These are phyloP conservation scores for Macrophomina tecta DNA, from an alignment of 2,329 filamentous ascomycete species.

Conservation along the genomic window DNA sequence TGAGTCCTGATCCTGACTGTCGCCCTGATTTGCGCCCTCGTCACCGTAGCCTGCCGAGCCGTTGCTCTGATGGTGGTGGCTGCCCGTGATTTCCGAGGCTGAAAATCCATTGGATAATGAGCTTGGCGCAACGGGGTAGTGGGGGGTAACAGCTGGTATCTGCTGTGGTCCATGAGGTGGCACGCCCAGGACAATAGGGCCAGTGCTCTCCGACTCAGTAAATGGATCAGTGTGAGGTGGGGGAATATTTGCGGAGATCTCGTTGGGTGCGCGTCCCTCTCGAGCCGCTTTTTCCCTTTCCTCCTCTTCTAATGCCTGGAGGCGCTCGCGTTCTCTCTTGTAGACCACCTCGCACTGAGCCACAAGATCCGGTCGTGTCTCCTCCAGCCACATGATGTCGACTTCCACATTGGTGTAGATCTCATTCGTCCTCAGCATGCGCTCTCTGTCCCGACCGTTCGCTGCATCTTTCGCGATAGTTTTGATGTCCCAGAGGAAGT, in stretches of 20 bases:
- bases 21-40: conserved; percentile 53
- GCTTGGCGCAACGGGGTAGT: conserved; percentile 63
- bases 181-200: conserved; percentile 65
- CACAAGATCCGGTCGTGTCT: conserved; percentile 65
- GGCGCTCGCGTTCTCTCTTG: conserved; percentile 65
- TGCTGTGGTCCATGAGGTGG: conserved; percentile 60
- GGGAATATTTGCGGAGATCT: conserved; percentile 47
- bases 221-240: conserved; percentile 45
- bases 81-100: conserved; percentile 35
- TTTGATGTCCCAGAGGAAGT: conserved; percentile 88
- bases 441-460: conserved; percentile 79
- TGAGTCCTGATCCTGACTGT: conserved; percentile 47
- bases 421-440: conserved; percentile 87
- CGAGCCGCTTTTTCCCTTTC: conserved; percentile 43
- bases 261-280: conserved; percentile 49
- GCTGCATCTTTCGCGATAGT: conserved; percentile 84
- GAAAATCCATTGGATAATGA: conserved; percentile 66
- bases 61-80: conserved; percentile 17
- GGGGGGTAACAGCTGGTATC: conserved; percentile 54
- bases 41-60: conserved; percentile 31
- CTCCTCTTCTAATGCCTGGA: conserved; percentile 68
- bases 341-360: conserved; percentile 83
- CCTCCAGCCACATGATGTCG: conserved; percentile 79
- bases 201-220: conserved; percentile 49
- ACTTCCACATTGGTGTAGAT: conserved; percentile 93